Evolutionary conservation across 768 basidiomycete species (phyloP), one percentile per base, ranked within the genome.

Genomic region (Podaxis sp.): DNA sequence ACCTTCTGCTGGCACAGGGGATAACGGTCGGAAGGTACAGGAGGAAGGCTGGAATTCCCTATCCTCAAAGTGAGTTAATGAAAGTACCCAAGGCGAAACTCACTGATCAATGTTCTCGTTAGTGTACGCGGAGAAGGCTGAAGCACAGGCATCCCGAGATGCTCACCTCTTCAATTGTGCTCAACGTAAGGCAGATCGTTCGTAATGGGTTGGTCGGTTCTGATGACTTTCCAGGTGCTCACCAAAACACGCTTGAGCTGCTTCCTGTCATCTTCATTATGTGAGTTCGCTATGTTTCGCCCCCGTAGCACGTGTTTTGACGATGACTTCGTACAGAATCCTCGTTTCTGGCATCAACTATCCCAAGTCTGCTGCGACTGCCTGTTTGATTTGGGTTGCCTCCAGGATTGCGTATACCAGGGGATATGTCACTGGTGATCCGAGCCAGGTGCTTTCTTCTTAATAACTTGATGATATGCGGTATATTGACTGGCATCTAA

Each of bases 121-220:
- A 91, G 87, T 84, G 46, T 92, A 92, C 65, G 91, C 89, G 2
- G 88, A 90, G 42, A 84, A 87, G 69, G 79, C 80, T 2, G 79
- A 90, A 66, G 82, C 73, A 15, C 83, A 79, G 19, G 77, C 77
- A 0, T 85, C 79, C 11, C 69, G 67, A 30, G 81, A 79, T 51
- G 90, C 89, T 0, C 61, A 77, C 57, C 66, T 79, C 61, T 92
- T 90, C 77, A 91, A 92, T 71, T 91, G 90, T 70, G 80, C 81
- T 30, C 89, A 92, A 68, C 86, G 89, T 87, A 64, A 64, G 82
- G 70, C 17, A 12, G 9, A 22, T 2, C 8, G 7, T 7, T n/a
- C 19, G 66, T 17, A 57, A 17, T 7, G 39, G 19, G 13, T 22
- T 7, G 19, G 24, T 19, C 39, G 48, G 28, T 1, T 39, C 38